A percentile compares a stretch with the other conserved stretches of the same genome.
Conservation (phyloP, 495 filamentous ascomycete genomes). For the Penicillium crystallinum region DNA sequence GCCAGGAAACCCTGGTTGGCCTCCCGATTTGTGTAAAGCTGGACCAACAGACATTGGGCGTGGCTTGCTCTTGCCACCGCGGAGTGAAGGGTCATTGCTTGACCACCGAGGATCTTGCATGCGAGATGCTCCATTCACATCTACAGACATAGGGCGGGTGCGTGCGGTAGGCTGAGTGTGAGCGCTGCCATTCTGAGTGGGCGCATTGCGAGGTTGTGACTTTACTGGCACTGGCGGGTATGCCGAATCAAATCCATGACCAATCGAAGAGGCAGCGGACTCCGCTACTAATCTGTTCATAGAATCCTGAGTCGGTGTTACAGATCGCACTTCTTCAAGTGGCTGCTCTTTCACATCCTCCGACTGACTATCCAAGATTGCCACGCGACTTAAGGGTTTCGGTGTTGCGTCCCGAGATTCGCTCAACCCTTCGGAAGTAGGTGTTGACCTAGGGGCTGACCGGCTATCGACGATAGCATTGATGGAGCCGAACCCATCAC, state of each 20-base stretch:
- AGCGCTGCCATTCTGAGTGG: conserved; percentile 4
- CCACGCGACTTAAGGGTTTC: conserved; percentile 7
- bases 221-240: conserved; percentile 17
- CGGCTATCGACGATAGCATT: conserved; percentile 73
- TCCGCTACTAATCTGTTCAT: conserved; percentile 12
- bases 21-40: conserved; percentile 8
- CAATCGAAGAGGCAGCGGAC: conserved; percentile 15
- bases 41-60: conserved; percentile 30
- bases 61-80: conserved; percentile 6
- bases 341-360: conserved; percentile 12
- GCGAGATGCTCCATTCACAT: conserved; percentile 8
- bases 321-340: conserved; percentile 20
- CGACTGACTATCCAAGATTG: conserved; percentile 10
- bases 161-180: conserved; percentile 12
- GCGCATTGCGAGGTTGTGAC: conserved; percentile 1
- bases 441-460: conserved; percentile 16
- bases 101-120: conserved; percentile 11
- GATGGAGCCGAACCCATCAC: conserved; percentile 74
- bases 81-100: conserved; percentile 2
- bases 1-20: conserved; percentile 1
- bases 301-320: conserved; percentile 18
- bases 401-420: conserved; percentile 23
- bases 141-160: conserved; percentile 21
- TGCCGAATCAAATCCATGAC: conserved; percentile 15
- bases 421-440: neutral